These are phyloP conservation scores for Metschnikowia matae DNA, from an alignment of 805 yeast genomes.

Conservation along the genomic window DNA sequence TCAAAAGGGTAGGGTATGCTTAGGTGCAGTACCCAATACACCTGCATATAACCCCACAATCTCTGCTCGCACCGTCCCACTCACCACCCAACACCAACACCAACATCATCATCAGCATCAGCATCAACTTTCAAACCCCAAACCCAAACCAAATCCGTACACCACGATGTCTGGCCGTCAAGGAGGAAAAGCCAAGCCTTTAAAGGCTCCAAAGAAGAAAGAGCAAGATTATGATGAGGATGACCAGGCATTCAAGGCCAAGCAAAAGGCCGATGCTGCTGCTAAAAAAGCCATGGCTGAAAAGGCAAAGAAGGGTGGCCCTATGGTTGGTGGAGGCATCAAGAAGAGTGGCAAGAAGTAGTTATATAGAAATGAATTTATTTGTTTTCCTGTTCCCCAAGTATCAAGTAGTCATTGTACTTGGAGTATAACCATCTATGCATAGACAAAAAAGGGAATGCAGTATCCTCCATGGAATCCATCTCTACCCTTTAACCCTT, in stretches of 20 bases:
- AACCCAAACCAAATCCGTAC: background rate
- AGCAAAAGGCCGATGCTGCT: slow-evolving; percentile 91
- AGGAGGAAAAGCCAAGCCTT: slow-evolving; percentile 94
- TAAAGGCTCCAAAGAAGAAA: slow-evolving; percentile 81
- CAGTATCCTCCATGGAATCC: too few relatives aligned
- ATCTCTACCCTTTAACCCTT: too few relatives aligned
- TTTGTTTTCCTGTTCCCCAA: background rate
- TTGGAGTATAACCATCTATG: too few relatives aligned
- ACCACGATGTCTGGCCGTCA: slow-evolving; percentile 85
- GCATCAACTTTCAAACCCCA: too few relatives aligned
- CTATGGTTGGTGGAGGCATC: slow-evolving; percentile 90
- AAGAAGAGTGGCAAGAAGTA: slow-evolving; percentile 66
- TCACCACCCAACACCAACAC: background rate
- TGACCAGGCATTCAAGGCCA: slow-evolving; percentile 84
- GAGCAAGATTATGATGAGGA: slow-evolving; percentile 78
- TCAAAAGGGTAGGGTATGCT: too few relatives aligned
- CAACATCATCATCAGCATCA: too few relatives aligned
- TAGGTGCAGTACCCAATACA: too few relatives aligned
- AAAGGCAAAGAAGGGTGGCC: slow-evolving; percentile 86
- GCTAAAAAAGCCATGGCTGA: slow-evolving; percentile 89
- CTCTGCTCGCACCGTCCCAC: background rate
- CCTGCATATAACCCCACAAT: background rate
- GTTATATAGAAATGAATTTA: background rate
- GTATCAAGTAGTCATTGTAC: too few relatives aligned
- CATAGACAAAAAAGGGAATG: too few relatives aligned